Evolutionary conservation across 108 stramenopile genomes (phyloP), one percentile per base, ranked within the genome.

Genomic region (Cyclotella baltica): DNA sequence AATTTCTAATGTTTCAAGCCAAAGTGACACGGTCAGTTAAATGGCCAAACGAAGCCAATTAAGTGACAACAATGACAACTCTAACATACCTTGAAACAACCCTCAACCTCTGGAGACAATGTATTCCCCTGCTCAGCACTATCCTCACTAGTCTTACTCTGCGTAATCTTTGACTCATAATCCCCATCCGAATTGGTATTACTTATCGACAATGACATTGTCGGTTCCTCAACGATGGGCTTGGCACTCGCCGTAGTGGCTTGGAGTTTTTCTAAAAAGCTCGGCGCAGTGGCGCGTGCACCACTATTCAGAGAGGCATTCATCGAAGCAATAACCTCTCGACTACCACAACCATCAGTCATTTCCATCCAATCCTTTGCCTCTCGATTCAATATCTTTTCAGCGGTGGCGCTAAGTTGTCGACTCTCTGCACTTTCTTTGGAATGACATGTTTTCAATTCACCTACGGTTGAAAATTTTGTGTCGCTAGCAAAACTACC

Each of bases 11-110:
- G 3, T 6, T 43, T 43, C 1, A 10, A 65, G 11, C 33, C 19
- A 4, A 25, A 25, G 9, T 23, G 25, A 15, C 9, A 47, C 9
- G 40, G 23, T 10, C 55, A 56, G 11, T 25, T 25, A 23, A 56
- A 4, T n/a, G 1, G 2, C 22, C 35, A 33, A 33, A 62, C 1
- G 18, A 34, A 4, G 18, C 18, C 16, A 33, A 62, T 62, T 2
- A 11, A 15, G 43, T 6, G 46, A 33, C 37, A 43, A 4, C 0
- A 23, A 43, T 1, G 22, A 47, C 5, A 43, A 43, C 9, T n/a
- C 38, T 47, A n/a, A n/a, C n/a, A n/a, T 65, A 65, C 64, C 64
- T 67, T 67, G 48, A 67, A 67, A n/a, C 33, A 67, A 3, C 67
- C 67, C 4, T 67, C 48, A 33, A 37, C 35, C 20, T 61, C 59